phyloP scores from a whole-genome alignment of 306 rosid genomes.

The Mimosa bimucronata region DNA sequence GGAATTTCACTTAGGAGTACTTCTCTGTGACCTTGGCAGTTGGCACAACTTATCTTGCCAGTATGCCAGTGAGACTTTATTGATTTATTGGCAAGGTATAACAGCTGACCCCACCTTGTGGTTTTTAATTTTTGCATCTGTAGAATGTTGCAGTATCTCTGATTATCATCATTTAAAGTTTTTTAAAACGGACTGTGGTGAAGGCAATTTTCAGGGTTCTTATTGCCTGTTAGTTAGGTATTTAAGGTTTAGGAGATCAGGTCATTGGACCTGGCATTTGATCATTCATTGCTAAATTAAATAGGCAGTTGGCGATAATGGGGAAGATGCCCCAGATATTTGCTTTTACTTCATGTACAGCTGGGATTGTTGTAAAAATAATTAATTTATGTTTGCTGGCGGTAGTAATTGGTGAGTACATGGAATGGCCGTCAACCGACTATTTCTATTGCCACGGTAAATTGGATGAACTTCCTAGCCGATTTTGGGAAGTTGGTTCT shows the following conservation, averaged over 20 bases:
- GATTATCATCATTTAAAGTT: constrained; percentile 30
- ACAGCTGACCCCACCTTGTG: constrained; percentile 33
- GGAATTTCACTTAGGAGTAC: not conserved
- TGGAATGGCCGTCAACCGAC: constrained; percentile 4
- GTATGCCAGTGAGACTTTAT: constrained; percentile 35
- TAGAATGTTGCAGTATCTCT: constrained; percentile 32
- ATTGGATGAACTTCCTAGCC: not conserved
- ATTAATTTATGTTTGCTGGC: constrained; percentile 34
- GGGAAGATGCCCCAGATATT: constrained; percentile 35
- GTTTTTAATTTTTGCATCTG: constrained; percentile 19
- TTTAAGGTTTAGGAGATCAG: constrained; percentile 43
- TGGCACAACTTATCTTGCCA: constrained; percentile 38
- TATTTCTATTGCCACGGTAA: not conserved
- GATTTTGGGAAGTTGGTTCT: not conserved
- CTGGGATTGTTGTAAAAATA: constrained; percentile 32
- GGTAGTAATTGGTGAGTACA: not conserved
- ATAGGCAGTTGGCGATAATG: constrained; percentile 34
- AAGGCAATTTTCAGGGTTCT: constrained; percentile 45
- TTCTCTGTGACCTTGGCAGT: constrained; percentile 32
- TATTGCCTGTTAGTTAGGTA: constrained; percentile 36
- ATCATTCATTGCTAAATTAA: constrained; percentile 43
- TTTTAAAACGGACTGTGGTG: constrained; percentile 37
- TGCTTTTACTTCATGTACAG: constrained; percentile 45
- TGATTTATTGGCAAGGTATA: constrained; percentile 42
- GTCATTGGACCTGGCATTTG: constrained; percentile 34